Evolutionary conservation across 352 stramenopile species (phyloP).

Genomic region (Pythium diclinum): DNA sequence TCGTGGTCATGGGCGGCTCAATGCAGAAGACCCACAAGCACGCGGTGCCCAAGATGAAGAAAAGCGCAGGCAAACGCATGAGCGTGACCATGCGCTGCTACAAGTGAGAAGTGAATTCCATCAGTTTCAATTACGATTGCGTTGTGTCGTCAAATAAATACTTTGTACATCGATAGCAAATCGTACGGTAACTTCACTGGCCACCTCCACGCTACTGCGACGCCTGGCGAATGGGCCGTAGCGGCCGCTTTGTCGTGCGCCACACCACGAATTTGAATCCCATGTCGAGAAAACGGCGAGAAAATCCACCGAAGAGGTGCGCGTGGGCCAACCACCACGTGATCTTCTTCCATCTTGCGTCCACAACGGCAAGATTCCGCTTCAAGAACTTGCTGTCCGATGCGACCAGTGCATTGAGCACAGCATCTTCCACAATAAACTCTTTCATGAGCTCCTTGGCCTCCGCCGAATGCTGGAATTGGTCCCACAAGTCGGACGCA

Average conservation of each 20-base stretch:
- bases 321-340: constrained; percentile 55
- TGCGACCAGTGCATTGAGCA: constrained; percentile 23
- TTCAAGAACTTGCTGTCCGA: not conserved
- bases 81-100: constrained; percentile 62
- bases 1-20: constrained; percentile 78
- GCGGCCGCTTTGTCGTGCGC: constrained; percentile 11
- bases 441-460: constrained; percentile 63
- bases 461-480: constrained; percentile 64
- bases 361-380: constrained; percentile 29
- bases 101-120: constrained; percentile 2
- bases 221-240: not conserved
- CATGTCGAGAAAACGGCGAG: constrained; percentile 35
- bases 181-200: not conserved
- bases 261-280: constrained; percentile 37
- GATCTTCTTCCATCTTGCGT: constrained; percentile 46
- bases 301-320: constrained; percentile 49
- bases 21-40: constrained; percentile 82
- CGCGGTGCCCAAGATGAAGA: constrained; percentile 67
- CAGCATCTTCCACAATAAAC: constrained; percentile 47
- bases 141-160: constrained; percentile 4
- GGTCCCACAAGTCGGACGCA: constrained; percentile 62
- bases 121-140: not conserved
- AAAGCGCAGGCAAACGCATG: constrained; percentile 40
- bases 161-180: not conserved
- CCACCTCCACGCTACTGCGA: not conserved